phyloP scores from a whole-genome alignment of 2,329 filamentous ascomycete species.

The Fusarium irregulare region DNA sequence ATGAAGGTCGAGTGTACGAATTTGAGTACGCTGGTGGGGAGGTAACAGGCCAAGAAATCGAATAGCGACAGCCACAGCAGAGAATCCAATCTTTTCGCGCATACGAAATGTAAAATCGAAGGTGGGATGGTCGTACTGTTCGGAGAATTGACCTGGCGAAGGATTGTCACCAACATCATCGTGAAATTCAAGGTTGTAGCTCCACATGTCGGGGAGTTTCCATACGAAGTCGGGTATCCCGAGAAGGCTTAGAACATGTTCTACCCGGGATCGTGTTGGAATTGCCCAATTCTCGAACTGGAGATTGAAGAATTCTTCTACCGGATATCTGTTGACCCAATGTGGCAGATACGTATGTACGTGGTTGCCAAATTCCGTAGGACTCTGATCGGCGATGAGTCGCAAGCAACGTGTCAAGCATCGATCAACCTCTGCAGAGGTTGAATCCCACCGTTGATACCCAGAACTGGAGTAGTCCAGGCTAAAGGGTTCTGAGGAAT shows the following conservation, averaged over 20 bases:
- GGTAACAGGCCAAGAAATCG: constrained; percentile 15
- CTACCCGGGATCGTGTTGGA: not conserved
- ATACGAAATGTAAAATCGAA: not conserved
- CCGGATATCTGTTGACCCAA: not conserved
- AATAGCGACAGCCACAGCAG: constrained; percentile 17
- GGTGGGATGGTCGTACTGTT: not conserved
- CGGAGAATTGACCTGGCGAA: not conserved
- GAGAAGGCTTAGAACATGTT: fast-evolving
- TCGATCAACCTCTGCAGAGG: not conserved
- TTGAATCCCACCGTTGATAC: not conserved
- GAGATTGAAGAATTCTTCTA: not conserved
- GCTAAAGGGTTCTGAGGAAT: too few species aligned
- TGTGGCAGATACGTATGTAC: not conserved
- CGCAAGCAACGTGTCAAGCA: not conserved
- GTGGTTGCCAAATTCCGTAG: not conserved
- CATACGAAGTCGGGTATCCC: not conserved
- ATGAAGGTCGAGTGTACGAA: not conserved
- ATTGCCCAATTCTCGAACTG: not conserved
- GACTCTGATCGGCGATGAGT: not conserved
- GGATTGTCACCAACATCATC: not conserved
- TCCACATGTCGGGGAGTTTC: not conserved
- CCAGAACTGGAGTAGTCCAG: fast-evolving
- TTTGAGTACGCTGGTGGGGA: not conserved
- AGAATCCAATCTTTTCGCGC: constrained; percentile 14
- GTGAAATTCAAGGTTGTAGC: fast-evolving